Conservation (phyloP, 768 basidiomycete genomes). For the Pleurotus pulmonarius region DNA sequence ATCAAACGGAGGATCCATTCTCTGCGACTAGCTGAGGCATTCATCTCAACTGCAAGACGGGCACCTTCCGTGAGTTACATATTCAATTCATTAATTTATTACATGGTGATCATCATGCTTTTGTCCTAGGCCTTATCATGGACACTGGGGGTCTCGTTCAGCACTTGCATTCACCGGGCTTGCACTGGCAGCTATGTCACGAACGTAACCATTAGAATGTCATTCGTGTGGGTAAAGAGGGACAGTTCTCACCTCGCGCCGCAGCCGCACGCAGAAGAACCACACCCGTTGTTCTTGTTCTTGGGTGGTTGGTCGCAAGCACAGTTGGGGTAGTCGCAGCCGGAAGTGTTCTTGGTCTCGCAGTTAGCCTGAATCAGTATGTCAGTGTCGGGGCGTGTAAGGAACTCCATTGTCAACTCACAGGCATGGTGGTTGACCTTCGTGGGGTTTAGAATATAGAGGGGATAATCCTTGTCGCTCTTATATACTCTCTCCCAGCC, state of each 20-base stretch:
- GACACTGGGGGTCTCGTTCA: slow-evolving; percentile 10
- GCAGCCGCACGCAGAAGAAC: slow-evolving; percentile 18
- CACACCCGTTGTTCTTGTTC: slow-evolving; percentile 21
- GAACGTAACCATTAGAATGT: too few relatives aligned
- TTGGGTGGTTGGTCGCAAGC: slow-evolving; percentile 30
- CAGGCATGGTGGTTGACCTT: not conserved
- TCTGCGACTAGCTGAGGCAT: slow-evolving; percentile 12
- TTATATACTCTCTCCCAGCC: not conserved
- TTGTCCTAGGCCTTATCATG: not conserved
- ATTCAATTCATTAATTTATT: not conserved
- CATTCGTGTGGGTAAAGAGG: not conserved
- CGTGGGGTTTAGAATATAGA: not conserved
- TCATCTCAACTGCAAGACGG: not conserved
- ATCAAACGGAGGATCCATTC: slow-evolving; percentile 60
- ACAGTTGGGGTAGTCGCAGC: slow-evolving; percentile 29
- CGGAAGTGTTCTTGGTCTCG: slow-evolving; percentile 18
- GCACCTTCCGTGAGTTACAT: not conserved
- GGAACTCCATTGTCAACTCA: not conserved
- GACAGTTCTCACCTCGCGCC: slow-evolving; percentile 12
- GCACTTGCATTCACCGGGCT: slow-evolving; percentile 30
- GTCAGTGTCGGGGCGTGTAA: not conserved
- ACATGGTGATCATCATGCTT: not conserved
- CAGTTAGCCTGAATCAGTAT: not conserved
- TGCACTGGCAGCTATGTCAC: slow-evolving; percentile 26
- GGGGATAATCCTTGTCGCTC: not conserved